Evolutionary conservation across 306 rosid species (phyloP).

Genomic region (Casuarina cunninghamiana): DNA sequence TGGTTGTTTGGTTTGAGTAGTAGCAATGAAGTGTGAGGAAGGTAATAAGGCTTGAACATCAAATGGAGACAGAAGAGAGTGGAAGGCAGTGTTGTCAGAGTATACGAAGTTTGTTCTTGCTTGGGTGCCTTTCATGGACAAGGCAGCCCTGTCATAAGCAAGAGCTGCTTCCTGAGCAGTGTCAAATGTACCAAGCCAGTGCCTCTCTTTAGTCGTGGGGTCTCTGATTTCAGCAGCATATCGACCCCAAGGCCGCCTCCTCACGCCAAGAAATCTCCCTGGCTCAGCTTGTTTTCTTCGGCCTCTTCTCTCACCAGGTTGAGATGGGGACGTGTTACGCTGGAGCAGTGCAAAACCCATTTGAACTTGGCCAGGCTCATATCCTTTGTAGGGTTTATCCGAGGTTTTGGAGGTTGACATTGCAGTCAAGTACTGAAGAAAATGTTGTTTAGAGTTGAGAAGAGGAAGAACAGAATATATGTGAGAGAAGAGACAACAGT

Average conservation of each 20-base stretch:
- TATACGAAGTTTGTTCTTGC: constrained; percentile 95
- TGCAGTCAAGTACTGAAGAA: constrained; percentile 8
- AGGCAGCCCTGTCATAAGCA: constrained; percentile 99
- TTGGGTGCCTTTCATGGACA: constrained; percentile 94
- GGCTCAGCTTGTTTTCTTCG: constrained; percentile 88
- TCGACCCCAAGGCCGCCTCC: constrained; percentile 95
- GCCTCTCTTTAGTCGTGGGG: constrained; percentile 96
- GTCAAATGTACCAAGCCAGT: constrained; percentile 99
- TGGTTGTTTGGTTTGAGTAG: constrained; percentile 34
- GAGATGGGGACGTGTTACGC: constrained; percentile 54
- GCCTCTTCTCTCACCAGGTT: constrained; percentile 73
- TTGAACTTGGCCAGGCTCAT: constrained; percentile 49
- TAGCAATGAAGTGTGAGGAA: constrained; percentile 34
- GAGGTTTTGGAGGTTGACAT: constrained; percentile 78
- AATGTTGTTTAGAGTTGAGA: background rate
- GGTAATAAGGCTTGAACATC: constrained; percentile 56
- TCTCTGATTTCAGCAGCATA: constrained; percentile 98
- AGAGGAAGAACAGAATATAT: background rate
- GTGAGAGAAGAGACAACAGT: constrained; percentile 15
- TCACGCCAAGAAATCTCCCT: constrained; percentile 89
- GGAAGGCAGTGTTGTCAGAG: constrained; percentile 66
- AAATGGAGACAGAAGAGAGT: constrained; percentile 58
- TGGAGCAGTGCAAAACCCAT: constrained; percentile 64
- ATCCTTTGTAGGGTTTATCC: constrained; percentile 50
- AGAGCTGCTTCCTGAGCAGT: constrained; percentile 99